These are phyloP conservation scores for Austroboletus niveus DNA, from an alignment of 1,284 basidiomycete genomes.

Conservation along the genomic window DNA sequence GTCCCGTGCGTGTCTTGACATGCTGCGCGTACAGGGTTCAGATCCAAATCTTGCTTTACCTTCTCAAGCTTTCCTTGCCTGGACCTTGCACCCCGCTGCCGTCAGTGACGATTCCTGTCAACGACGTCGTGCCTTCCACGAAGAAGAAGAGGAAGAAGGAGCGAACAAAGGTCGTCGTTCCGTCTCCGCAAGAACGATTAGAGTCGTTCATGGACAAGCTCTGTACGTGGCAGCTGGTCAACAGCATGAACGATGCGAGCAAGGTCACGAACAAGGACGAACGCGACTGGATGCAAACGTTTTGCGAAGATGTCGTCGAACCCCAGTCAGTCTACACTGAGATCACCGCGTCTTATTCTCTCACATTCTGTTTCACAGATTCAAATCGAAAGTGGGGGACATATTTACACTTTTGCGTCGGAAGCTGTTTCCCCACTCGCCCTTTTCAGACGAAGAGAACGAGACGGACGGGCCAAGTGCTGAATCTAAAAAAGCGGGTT, in stretches of 20 bases:
- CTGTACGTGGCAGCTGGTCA: slow-evolving; percentile 69
- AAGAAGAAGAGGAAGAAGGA: slow-evolving; percentile 39
- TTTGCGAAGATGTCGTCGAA: slow-evolving; percentile 64
- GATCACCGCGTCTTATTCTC: not conserved
- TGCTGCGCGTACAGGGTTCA: slow-evolving; percentile 48
- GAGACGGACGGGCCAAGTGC: slow-evolving; percentile 23
- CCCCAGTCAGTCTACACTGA: slow-evolving; percentile 45
- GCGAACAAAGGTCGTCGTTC: slow-evolving; percentile 24
- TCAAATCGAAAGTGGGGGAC: slow-evolving; percentile 52
- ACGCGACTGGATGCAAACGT: slow-evolving; percentile 70
- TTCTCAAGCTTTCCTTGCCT: slow-evolving; percentile 62
- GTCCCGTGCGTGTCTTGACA: slow-evolving; percentile 2
- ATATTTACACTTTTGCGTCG: slow-evolving; percentile 56
- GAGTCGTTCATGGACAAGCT: slow-evolving; percentile 76
- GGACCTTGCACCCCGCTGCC: slow-evolving; percentile 33
- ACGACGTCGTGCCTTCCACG: slow-evolving; percentile 7
- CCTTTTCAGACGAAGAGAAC: slow-evolving; percentile 49
- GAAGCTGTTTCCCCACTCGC: slow-evolving; percentile 64
- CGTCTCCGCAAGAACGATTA: slow-evolving; percentile 49
- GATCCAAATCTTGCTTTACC: slow-evolving; percentile 68
- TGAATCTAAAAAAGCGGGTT: slow-evolving; percentile 4
- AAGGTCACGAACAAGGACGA: slow-evolving; percentile 31
- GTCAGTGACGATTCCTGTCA: slow-evolving; percentile 22
- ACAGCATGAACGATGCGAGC: slow-evolving; percentile 32
- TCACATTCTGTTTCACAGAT: slow-evolving; percentile 39